Base-by-base conservation (phyloP, 163 green algal genomes). In the Scenedesmus sp. region DNA sequence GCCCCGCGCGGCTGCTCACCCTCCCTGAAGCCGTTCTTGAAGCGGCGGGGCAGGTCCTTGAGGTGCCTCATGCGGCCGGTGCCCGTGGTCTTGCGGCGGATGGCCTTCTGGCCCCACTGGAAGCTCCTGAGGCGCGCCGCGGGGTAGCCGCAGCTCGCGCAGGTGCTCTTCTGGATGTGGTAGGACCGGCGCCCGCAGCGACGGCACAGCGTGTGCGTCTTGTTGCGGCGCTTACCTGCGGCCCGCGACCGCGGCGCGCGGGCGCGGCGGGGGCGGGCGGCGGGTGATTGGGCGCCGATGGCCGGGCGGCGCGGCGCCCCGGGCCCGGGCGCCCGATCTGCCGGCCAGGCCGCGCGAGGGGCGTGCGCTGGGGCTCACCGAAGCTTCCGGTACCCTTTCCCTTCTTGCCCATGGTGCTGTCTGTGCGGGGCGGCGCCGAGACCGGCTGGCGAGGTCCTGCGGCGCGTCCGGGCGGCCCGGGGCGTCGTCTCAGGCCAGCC, bases 31-130 rank as follows among this genome's bases (percentile, higher is more conserved):
- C 93, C 93, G 85, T 99, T 99, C 86, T 96, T 98, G 85, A 97
- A 98, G 44, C 94, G 90, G 45, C 92, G 86, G 18, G 90, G 87
- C 80, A 98, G 85, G 74, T 89, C 88, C 89, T 97, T 97, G 63
- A 99, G 85, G 88, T 98, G 91, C 29, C 87, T 83, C 94, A 99
- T 98, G 75, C 96, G 91, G 51, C 96, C 96, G 24, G 92, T 97
- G 80, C 96, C 96, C 63, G 96, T 99, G 69, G 96, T 99, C 89
- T 97, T 98, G 36, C 96, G 88, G 62, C 96, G 76, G 63, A 98
- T 98, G n/a, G 96, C 96, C 94, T 99, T 99, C 75, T 94, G 87
- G 85, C 90, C 93, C 96, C 96, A 99, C 88, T 99, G 96, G 90
- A 97, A 99, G 56, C 93, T 96, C 63, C 97, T 89, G 75, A 97